phyloP scores from a whole-genome alignment of 257 asterid genomes.

The Nicotiana tabacum region DNA sequence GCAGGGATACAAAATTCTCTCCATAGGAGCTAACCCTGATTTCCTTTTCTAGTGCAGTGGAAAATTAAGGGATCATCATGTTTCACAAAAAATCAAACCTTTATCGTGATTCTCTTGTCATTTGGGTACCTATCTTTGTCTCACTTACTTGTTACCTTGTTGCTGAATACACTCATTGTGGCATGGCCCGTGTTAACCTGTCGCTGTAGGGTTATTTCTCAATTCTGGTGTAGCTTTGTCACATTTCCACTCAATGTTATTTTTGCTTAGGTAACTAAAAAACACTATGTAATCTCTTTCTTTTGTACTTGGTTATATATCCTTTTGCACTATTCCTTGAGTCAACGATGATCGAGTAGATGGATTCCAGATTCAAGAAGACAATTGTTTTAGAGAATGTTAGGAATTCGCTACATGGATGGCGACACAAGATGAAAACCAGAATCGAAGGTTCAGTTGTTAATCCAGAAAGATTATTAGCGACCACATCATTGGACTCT shows the following conservation, averaged over 20 bases:
- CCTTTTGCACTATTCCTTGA: neutral
- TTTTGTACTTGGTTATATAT: neutral
- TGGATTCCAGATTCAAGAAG: slow-evolving; percentile 86
- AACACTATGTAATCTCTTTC: neutral
- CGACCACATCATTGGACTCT: slow-evolving; percentile 37
- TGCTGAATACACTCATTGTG: neutral
- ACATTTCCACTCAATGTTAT: slow-evolving; percentile 89
- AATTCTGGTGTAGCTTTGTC: slow-evolving; percentile 96
- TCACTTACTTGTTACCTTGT: neutral
- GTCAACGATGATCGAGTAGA: slow-evolving; percentile 30
- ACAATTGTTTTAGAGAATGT: slow-evolving; percentile 69
- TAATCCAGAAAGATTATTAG: slow-evolving; percentile 13
- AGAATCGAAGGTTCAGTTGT: slow-evolving; percentile 28
- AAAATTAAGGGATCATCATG: slow-evolving; percentile 60
- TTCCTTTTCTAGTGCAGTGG: slow-evolving; percentile 48
- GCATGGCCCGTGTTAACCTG: neutral
- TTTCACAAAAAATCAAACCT: slow-evolving; percentile 40
- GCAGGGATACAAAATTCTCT: neutral
- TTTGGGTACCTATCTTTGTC: slow-evolving; percentile 47
- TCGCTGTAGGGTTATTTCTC: slow-evolving; percentile 65
- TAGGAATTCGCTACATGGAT: slow-evolving; percentile 69
- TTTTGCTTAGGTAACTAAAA: slow-evolving; percentile 60
- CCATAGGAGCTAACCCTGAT: neutral
- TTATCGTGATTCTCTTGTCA: slow-evolving; percentile 56
- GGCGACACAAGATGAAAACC: slow-evolving; percentile 61